Base-by-base conservation (phyloP, 768 basidiomycete species). In the Suillus bovinus region DNA sequence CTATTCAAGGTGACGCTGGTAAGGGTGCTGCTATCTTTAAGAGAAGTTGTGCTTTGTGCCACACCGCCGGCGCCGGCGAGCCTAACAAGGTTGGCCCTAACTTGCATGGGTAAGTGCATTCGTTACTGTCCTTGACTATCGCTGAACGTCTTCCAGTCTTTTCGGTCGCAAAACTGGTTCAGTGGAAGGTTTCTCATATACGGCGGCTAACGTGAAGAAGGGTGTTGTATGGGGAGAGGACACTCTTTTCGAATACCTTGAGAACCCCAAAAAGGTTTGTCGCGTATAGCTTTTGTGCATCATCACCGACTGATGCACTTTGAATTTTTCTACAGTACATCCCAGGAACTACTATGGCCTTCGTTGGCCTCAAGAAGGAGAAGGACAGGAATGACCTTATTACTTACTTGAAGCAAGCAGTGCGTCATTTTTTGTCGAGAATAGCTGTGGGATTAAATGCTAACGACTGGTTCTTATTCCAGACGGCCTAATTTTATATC, bases 341-440 rank as follows among this genome's bases (percentile, higher is more conserved):
- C 67, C 93, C 93, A 42, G 95, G 96, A 54, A 97, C 96, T 57
- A 97, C 96, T 82, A 98, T 98, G 96, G 96, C 95, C 62, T 98
- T 97, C 70, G 94, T 95, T 67, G 96, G 96, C 71, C 80, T 99
- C 75, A 99, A 98, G 89, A 99, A 98, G 86, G 93, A 93, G 11
- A 94, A 95, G 84, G 96, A 98, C 77, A 89, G 96, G 80, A 91
- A 87, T 74, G 96, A 99, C 80, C 88, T 99, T 71, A 84, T 98
- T 71, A 86, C 94, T 62, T 86, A 82, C 74, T 82, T 96, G 70
- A 91, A 91, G 82, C 84, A 88, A 58, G 72, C 84, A 60, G 91
- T 92, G 71, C 65, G 89, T 80, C 5, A 22, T 17, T 16, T 34
- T 57, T 50, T 44, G 10, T 4, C 16, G 6, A 17, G 9, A 11